These are phyloP conservation scores for Yarrowia deformans DNA, from an alignment of 805 yeast genomes.

Conservation along the genomic window DNA sequence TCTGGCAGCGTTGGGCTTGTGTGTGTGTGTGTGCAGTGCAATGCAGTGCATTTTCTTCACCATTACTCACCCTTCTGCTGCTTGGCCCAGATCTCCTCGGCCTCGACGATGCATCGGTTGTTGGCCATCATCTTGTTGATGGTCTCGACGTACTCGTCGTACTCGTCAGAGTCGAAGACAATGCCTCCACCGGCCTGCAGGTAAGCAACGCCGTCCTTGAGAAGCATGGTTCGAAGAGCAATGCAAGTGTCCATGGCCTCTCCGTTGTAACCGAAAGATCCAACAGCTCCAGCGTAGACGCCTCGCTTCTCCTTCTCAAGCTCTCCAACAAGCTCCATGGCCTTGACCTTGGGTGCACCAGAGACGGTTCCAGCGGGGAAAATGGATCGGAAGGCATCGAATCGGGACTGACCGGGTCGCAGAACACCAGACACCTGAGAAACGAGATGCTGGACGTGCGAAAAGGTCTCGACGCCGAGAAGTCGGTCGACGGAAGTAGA, in stretches of 20 bases:
- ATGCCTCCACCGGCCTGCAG: conserved; percentile 99
- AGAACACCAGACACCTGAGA: conserved; percentile 93
- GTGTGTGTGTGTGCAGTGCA: neutral
- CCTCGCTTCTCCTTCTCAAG: conserved; percentile 93
- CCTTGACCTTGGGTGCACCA: conserved; percentile 97
- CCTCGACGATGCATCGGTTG: conserved; percentile 87
- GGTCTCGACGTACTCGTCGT: conserved; percentile 94
- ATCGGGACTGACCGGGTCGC: conserved; percentile 82
- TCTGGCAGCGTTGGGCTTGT: neutral
- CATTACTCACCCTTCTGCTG: conserved; percentile 32
- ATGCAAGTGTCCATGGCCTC: conserved; percentile 96
- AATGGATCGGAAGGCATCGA: conserved; percentile 96
- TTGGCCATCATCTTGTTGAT: conserved; percentile 97
- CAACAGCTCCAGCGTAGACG: conserved; percentile 98
- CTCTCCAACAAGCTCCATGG: conserved; percentile 93
- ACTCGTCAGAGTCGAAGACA: conserved; percentile 92
- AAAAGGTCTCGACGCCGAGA: conserved; percentile 88
- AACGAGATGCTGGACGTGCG: conserved; percentile 96
- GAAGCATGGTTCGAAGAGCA: conserved; percentile 96
- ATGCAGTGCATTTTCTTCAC: neutral
- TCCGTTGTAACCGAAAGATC: conserved; percentile 97
- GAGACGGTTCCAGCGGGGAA: conserved; percentile 99
- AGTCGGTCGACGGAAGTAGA: conserved; percentile 87
- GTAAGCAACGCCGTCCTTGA: conserved; percentile 87
- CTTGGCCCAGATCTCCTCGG: conserved; percentile 63